Conservation (phyloP, 768 basidiomycete genomes). For the Lentinula aciculospora region DNA sequence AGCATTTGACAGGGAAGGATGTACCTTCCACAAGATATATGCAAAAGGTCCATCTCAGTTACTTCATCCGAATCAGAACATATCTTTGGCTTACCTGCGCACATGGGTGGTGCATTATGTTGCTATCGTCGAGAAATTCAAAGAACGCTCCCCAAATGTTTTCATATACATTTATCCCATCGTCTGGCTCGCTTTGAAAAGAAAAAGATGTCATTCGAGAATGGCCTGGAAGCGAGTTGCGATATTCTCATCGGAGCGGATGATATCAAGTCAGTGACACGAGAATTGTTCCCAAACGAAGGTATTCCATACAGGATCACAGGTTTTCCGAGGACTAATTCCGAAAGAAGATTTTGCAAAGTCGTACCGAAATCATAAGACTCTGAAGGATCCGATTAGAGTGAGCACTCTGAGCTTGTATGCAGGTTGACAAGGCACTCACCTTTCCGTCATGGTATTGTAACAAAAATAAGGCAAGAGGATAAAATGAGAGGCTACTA, state of each 20-base stretch:
- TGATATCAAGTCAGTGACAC: slow-evolving; percentile 25
- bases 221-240: slow-evolving; percentile 19
- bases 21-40: slow-evolving; percentile 18
- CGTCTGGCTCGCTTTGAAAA: slow-evolving; percentile 31
- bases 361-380: slow-evolving; percentile 24
- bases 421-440: neutral
- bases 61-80: neutral
- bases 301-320: slow-evolving; percentile 32
- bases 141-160: slow-evolving; percentile 24
- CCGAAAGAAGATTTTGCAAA: slow-evolving; percentile 19
- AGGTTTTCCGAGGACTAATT: slow-evolving; percentile 32
- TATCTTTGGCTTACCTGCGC: neutral
- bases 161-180: slow-evolving; percentile 29
- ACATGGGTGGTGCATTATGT: slow-evolving; percentile 17
- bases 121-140: slow-evolving; percentile 44
- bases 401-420: slow-evolving; percentile 10
- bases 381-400: slow-evolving; percentile 18
- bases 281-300: slow-evolving; percentile 12
- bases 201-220: slow-evolving; percentile 17
- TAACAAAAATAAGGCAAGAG: slow-evolving; percentile 13
- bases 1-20: slow-evolving; percentile 22
- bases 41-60: slow-evolving; percentile 15
- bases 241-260: slow-evolving; percentile 37
- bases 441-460: slow-evolving; percentile 15
- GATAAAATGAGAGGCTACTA: slow-evolving; percentile 19